Evolutionary conservation across 768 basidiomycete genomes (phyloP), one percentile per base, ranked within the genome.

Genomic region (Melanogaster broomeanus): DNA sequence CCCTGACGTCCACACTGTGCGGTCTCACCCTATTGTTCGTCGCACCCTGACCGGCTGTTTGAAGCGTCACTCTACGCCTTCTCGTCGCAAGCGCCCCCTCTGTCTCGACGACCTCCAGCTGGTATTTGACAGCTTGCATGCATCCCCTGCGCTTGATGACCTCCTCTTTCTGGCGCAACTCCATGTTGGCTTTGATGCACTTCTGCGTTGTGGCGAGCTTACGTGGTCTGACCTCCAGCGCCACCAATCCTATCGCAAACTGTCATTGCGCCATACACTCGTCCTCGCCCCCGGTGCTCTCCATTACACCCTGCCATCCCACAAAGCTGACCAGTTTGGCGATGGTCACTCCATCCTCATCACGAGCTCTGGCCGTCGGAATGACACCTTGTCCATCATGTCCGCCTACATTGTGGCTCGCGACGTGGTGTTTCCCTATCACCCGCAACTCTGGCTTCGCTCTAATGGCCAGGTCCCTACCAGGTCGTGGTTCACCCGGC

Each of bases 391-490:
- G 18, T n/a, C 1, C 0, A 25, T 40, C 10, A 62, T 71, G 55
- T 2, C 18, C 19, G 1, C 18, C 6, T 72, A 74, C 55, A 30
- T 74, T 5, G 0, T 3, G 1, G 39, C 44, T 6, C 61, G 70
- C 4, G 70, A 74, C 48, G n/a, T 12, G 0, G 54, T 53, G 0
- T 65, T 64, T 41, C 64, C 59, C 1, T 58, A 62, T 45, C 61
- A 61, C 13, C 63, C 68, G 2, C 60, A 60, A 2, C 69, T 78
- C 2, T 77, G 67, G 68, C 49, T 77, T n/a, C n/a, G n/a, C n/a
- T n/a, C n/a, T n/a, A n/a, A n/a, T n/a, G n/a, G n/a, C n/a, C n/a
- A n/a, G n/a, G 11, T 72, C 0, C 77, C 75, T 0, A 71, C 64
- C 0, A 56, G 68, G 0, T 22, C 45, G 0, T 78, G 75, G 70